Evolutionary conservation across 495 filamentous ascomycete genomes (phyloP), one percentile per base, ranked within the genome.

Genomic region (Chaetomium tenue): DNA sequence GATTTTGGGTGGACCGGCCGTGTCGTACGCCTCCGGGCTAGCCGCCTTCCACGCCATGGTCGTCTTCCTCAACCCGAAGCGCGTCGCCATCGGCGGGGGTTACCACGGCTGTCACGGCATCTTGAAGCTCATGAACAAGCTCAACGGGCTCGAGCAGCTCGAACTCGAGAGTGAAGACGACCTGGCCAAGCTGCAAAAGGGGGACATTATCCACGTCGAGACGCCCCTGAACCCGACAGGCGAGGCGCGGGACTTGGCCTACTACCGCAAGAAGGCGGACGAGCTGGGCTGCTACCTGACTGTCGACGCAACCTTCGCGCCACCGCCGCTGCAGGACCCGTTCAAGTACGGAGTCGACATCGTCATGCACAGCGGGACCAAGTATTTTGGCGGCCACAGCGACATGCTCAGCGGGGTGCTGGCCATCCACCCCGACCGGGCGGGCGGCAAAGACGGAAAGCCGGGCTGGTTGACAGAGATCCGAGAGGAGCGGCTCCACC

Each of bases 31-130:
- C 48, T 94, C 91, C 7, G 94, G 94, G 25, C 86, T 97, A 22
- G 85, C 91, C 2, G 91, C 92, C 61, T 91, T 97, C 75, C 89
- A 97, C 76, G 92, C 89, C 20, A 78, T 91, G 23, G 81, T 97
- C 18, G 82, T 90, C 12, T 85, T 86, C 66, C 78, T 94, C 7
- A 91, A 92, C 72, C 94, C 94, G 1, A 83, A 83, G 53, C 85
- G 86, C 47, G 84, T 98, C 52, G 83, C 90, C 68, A 89, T 97
- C 66, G 87, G 87, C 40, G 86, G 82, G 53, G 91, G 90, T 40
- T 98, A 98, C 77, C 94, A 98, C 78, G 94, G 94, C 69, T 93
- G 89, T 76, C 92, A 96, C 76, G 91, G 89, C 61, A 88, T 96
- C 22, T 83, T 97, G 60, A 73, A 73, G 8, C 74, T 98, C 54